These are phyloP conservation scores for Umbellularia californica DNA, from an alignment of 164 flowering plant genomes.

Conservation along the genomic window DNA sequence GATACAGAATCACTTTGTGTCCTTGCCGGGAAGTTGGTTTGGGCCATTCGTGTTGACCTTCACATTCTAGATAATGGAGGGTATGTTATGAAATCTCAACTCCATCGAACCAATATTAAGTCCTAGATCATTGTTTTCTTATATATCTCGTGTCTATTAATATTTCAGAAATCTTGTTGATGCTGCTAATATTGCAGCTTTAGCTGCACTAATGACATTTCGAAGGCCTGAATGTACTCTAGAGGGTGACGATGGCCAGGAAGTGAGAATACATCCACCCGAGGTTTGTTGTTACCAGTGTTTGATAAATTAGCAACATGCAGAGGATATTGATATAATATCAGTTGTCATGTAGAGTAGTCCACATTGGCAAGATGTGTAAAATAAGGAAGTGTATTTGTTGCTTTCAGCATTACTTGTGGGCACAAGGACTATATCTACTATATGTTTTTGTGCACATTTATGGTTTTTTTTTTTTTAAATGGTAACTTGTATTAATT, in stretches of 20 bases:
- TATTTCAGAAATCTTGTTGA: slow-evolving; percentile 83
- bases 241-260: slow-evolving; percentile 86
- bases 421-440: background rate
- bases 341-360: too few relatives aligned
- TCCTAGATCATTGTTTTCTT: background rate
- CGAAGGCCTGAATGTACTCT: slow-evolving; percentile 89
- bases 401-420: background rate
- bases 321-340: background rate
- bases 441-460: background rate
- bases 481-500: too few relatives aligned
- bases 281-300: slow-evolving; percentile 48
- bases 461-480: too few relatives aligned
- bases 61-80: slow-evolving; percentile 97
- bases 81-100: slow-evolving; percentile 31
- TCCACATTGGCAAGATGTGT: background rate
- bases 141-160: slow-evolving; percentile 8
- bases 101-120: background rate
- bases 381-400: background rate
- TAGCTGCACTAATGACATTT: slow-evolving; percentile 85
- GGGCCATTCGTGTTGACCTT: slow-evolving; percentile 91
- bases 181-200: slow-evolving; percentile 97
- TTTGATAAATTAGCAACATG: background rate
- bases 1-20: slow-evolving; percentile 97
- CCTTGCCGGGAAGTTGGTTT: slow-evolving; percentile 77
- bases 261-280: slow-evolving; percentile 78